A percentile compares a stretch with the other conserved stretches of the same genome.
Evolutionary conservation across 345 rosid species (phyloP).

Genomic region (Corymbia maculata): DNA sequence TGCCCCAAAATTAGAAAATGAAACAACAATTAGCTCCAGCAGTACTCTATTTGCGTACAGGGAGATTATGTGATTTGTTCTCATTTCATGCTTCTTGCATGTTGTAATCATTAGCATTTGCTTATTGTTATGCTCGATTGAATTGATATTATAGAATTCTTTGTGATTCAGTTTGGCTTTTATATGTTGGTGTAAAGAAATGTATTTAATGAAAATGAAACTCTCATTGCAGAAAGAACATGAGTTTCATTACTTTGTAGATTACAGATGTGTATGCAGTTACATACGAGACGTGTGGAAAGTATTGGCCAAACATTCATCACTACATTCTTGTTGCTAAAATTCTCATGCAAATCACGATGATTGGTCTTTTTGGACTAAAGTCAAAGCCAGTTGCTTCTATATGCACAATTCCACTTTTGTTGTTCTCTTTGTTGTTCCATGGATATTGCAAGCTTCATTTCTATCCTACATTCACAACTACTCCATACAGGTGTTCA

Average conservation of each 20-base stretch:
- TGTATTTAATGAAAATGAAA: background rate
- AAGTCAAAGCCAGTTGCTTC: constrained; percentile 89
- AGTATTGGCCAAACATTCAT: constrained; percentile 74
- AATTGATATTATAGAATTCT: background rate
- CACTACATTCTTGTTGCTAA: constrained; percentile 59
- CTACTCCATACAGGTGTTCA: constrained; percentile 42
- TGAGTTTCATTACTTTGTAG: constrained; percentile 17
- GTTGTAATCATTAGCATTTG: background rate
- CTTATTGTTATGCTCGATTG: background rate
- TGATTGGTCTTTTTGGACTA: constrained; percentile 87
- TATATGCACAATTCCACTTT: constrained; percentile 62
- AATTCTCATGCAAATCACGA: constrained; percentile 82
- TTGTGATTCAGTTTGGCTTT: background rate
- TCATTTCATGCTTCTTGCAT: background rate
- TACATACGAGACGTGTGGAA: constrained; percentile 67
- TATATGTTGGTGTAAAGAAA: background rate
- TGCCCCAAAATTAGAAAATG: background rate
- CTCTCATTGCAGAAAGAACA: background rate
- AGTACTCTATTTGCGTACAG: background rate
- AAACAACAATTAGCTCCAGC: background rate
- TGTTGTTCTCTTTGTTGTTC: constrained; percentile 58
- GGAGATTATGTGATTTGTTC: background rate
- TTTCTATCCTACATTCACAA: constrained; percentile 67
- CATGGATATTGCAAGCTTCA: constrained; percentile 83
- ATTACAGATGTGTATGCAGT: constrained; percentile 71